Evolutionary conservation across 768 basidiomycete species (phyloP), one percentile per base, ranked within the genome.

Genomic region (Boletus huronensis): DNA sequence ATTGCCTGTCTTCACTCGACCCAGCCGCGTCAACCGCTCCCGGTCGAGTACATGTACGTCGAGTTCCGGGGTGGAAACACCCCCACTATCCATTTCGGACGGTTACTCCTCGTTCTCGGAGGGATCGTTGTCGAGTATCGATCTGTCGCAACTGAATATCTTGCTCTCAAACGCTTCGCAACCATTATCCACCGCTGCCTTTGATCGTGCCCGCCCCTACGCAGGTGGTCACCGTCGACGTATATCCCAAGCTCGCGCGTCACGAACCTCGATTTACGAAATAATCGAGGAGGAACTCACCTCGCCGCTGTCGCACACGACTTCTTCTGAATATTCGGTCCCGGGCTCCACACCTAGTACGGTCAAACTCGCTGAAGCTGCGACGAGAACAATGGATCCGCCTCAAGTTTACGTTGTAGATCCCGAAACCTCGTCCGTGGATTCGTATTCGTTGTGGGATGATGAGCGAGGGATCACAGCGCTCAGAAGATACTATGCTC

Each of bases 111-210:
- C 79, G 0, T 70, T 83, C 44, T 87, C 84, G 0, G 86, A 82
- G 5, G 85, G 84, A 31, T 91, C 89, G 0, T 82, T 87, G 66
- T 89, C 87, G 0, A 90, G 88, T 70, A 83, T 90, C 52, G 89
- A 92, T 66, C 66, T 90, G 2, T 77, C 79, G 0, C 82, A 83
- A 2, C 67, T 92, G 51, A 82, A 82, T 57, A 58, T 72, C 4
- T 68, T 82, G 17, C 76, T 92, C 17, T 68, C 82, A 5, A 84
- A 83, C 44, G 66, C 77, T 0, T 80, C 83, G 0, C 75, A 82
- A 38, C 82, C 84, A 0, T 64, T 74, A 29, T 74, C 81, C 9
- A 78, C 66, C 21, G 70, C 68, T 8, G 70, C 74, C 3, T 71
- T 81, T 31, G 69, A 76, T 42, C 69, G 76, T 21, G 58, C 63